Base-by-base conservation (phyloP, 2,329 filamentous ascomycete genomes). In the Trichoderma koningiopsis region DNA sequence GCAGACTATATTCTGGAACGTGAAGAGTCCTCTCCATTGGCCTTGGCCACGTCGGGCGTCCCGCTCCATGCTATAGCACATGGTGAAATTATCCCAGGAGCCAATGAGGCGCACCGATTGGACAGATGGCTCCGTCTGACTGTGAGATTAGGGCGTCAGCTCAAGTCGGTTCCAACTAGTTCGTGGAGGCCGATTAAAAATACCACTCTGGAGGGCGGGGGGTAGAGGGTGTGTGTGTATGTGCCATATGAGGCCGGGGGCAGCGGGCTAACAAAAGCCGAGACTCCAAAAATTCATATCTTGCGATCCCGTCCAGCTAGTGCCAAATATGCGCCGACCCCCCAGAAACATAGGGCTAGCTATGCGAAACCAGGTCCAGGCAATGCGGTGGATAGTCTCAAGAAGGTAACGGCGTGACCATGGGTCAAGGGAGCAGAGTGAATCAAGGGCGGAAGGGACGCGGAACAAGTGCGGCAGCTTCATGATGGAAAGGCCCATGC, bases 81-180 rank as follows among this genome's bases (percentile, higher is more conserved):
- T 89, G 71, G 86, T 84, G 81, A 97, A 97, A 83, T 97, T 97
- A 83, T 97, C 94, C 95, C 95, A 98, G 72, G 94, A 97, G 72
- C 95, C 95, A 74, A 96, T 85, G 57, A 97, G 86, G 76, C 92
- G 89, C 73, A 97, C 92, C 56, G 90, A 91, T 72, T 86, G 85
- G 72, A 89, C 85, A 63, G 87, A 85, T 72, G 86, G 85, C 73
- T 86, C 79, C 67, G 88, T 89, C 81, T 87, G 84, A 76, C 88
- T 91, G 77, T 68, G 74, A 74, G 65, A 71, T 57, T 47, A 40
- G 64, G 49, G 61, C 53, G 72, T 75, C 71, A 76, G 75, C 72
- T 70, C 43, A 71, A 68, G 57, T 70, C 60, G 33, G 55, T 65
- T 37, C 35, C 37, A 68, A 43, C 24, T 31, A 64, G 35, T 40